Evolutionary conservation across 768 basidiomycete species (phyloP), one percentile per base, ranked within the genome.

Genomic region (Antrodiella citrinella): DNA sequence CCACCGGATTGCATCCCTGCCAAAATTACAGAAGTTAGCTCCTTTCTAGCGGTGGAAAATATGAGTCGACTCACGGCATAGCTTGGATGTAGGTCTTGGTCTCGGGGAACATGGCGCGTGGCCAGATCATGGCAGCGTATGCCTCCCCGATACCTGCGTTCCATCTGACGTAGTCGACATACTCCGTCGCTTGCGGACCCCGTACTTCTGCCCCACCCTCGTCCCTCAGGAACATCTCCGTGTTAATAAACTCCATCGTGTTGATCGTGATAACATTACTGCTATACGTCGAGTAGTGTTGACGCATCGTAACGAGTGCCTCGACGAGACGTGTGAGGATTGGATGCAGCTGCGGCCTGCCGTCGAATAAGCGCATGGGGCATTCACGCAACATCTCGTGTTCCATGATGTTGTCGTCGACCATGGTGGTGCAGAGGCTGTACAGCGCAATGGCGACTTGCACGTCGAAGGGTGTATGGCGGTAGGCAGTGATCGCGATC

Each of bases 41-140:
- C n/a, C n/a, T n/a, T n/a, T n/a, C n/a, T n/a, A n/a, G n/a, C n/a
- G n/a, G n/a, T n/a, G n/a, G n/a, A n/a, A n/a, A n/a, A n/a, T n/a
- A n/a, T n/a, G n/a, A n/a, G n/a, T n/a, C n/a, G n/a, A 40, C 53
- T 50, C 22, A 54, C 53, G 53, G 45, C 5, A 47, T 41, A 15
- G 25, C 26, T 25, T 50, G 53, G 22, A 54, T 44, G 42, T 50
- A 22, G 2, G 44, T 19, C 4, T 26, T n/a, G 12, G 49, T 19
- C n/a, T 54, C 53, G 5, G 53, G 40, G 22, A 50, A 50, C 25
- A 10, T 20, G 39, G 18, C 18, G n/a, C 25, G 45, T 19, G 49
- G 42, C 53, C 49, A 54, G 39, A 50, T 26, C 19, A 50, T 47
- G 4, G 35, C 30, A 3, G 35, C 22, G 26, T 46, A 54, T n/a